phyloP scores from a whole-genome alignment of 2,329 filamentous ascomycete genomes.

The Endothia cerciana region DNA sequence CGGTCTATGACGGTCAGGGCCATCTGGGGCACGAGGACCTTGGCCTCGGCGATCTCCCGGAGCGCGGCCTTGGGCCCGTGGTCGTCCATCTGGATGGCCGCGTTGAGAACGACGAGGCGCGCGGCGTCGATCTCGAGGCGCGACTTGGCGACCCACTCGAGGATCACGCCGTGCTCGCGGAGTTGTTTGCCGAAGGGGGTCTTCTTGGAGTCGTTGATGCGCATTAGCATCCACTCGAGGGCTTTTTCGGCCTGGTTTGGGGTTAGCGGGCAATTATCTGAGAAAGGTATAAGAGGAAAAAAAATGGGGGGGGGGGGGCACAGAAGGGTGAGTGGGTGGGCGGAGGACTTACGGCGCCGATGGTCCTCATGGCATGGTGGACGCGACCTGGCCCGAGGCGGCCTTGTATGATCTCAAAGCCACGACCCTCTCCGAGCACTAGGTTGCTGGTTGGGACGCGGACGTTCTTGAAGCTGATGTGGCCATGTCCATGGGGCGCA shows the following conservation, averaged over 20 bases:
- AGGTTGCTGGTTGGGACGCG: slow-evolving; percentile 83
- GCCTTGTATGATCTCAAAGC: slow-evolving; percentile 98
- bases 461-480: slow-evolving; percentile 87
- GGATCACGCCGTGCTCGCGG: slow-evolving; percentile 87
- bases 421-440: slow-evolving; percentile 88
- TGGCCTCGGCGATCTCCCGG: slow-evolving; percentile 93
- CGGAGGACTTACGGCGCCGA: slow-evolving; percentile 69
- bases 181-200: slow-evolving; percentile 89
- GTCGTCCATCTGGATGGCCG: slow-evolving; percentile 91
- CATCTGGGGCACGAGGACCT: slow-evolving; percentile 84
- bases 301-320: too few relatives aligned
- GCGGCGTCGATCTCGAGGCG: slow-evolving; percentile 93
- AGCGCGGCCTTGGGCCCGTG: slow-evolving; percentile 86
- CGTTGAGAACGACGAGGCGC: slow-evolving; percentile 88
- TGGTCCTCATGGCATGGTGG: slow-evolving; percentile 95
- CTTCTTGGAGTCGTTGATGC: slow-evolving; percentile 90
- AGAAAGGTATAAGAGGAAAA: not conserved
- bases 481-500: slow-evolving; percentile 96
- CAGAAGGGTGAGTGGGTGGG: not conserved
- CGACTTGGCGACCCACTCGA: slow-evolving; percentile 91
- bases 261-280: not conserved
- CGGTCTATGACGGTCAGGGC: slow-evolving; percentile 89
- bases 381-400: slow-evolving; percentile 94
- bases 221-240: slow-evolving; percentile 91
- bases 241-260: slow-evolving; percentile 73